These are phyloP conservation scores for Pythium biforme DNA, from an alignment of 352 stramenopile genomes.

Conservation along the genomic window DNA sequence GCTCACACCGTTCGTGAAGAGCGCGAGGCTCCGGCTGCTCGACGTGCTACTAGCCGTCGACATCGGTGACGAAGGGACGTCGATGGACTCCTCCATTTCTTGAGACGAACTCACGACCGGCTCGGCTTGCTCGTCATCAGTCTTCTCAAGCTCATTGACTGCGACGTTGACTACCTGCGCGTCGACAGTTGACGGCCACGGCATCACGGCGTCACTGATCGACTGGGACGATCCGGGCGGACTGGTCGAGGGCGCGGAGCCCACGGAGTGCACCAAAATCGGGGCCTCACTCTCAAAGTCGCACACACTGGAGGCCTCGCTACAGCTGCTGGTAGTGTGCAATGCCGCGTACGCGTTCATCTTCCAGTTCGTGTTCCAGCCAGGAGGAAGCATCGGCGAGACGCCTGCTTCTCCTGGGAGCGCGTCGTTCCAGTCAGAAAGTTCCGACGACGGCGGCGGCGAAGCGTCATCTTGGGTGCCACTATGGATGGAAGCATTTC, in stretches of 20 bases:
- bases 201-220: too few relatives aligned
- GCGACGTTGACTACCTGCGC: too few relatives aligned
- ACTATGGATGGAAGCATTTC: not conserved
- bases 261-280: too few relatives aligned
- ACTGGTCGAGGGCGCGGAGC: too few relatives aligned
- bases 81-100: not conserved
- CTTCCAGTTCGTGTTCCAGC: slow-evolving; percentile 8
- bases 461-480: not conserved
- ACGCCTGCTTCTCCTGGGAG: not conserved
- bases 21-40: not conserved
- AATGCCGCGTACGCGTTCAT: slow-evolving; percentile 1
- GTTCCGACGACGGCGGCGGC: not conserved
- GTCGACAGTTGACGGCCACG: too few relatives aligned
- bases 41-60: not conserved
- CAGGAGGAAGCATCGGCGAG: not conserved
- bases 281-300: not conserved
- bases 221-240: too few relatives aligned
- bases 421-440: slow-evolving; percentile 2
- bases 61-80: not conserved
- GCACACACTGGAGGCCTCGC: not conserved
- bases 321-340: not conserved
- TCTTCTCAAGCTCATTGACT: too few relatives aligned
- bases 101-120: not conserved
- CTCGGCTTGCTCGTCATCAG: not conserved
- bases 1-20: slow-evolving; percentile 9